These are phyloP conservation scores for Zygoascus biomembranicola DNA, from an alignment of 805 yeast genomes.

Conservation along the genomic window DNA sequence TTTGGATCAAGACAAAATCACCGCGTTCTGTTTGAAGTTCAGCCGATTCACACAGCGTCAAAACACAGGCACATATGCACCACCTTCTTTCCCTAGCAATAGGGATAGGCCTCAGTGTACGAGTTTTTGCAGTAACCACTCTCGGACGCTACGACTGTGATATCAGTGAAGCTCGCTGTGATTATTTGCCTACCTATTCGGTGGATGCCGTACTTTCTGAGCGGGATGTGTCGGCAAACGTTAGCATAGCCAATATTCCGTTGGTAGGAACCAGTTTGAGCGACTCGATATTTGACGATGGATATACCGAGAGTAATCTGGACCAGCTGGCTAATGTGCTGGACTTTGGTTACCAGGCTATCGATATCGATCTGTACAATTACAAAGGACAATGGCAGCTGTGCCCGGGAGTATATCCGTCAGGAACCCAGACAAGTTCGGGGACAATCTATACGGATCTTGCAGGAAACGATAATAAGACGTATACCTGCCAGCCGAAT, in stretches of 20 bases:
- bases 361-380: conserved; percentile 40
- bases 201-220: conserved; percentile 24
- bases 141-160: conserved; percentile 2
- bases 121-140: background rate
- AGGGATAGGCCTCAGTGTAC: background rate
- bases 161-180: conserved; percentile 10
- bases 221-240: conserved; percentile 27
- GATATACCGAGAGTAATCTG: conserved; percentile 26
- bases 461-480: background rate
- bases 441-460: background rate
- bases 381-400: conserved; percentile 39
- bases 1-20: background rate
- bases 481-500: conserved; percentile 12
- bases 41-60: background rate
- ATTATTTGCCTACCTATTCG: conserved; percentile 12
- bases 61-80: background rate
- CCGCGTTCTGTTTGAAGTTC: background rate
- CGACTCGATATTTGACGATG: conserved; percentile 24
- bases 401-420: conserved; percentile 34
- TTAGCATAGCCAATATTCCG: conserved; percentile 27
- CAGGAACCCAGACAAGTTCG: background rate
- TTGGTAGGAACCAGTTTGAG: conserved; percentile 30
- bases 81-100: background rate
- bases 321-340: conserved; percentile 19
- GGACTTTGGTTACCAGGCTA: conserved; percentile 29